phyloP scores from a whole-genome alignment of 106 monocot genomes.

The Xerophyta viscosa region DNA sequence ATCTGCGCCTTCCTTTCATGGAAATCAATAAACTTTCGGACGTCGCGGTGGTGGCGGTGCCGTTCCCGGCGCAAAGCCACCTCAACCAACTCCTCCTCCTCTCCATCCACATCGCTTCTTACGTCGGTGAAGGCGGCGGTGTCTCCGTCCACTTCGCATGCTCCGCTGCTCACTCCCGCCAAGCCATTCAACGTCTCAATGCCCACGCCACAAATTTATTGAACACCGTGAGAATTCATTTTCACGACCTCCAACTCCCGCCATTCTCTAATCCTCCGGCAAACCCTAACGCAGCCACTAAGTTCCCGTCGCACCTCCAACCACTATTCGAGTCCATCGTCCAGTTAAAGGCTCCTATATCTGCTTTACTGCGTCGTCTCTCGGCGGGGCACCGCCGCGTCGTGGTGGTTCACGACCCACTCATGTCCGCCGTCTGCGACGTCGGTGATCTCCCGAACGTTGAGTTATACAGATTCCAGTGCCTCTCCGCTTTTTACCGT shows the following conservation, averaged over 20 bases:
- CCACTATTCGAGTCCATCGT: constrained; percentile 24
- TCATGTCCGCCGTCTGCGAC: constrained; percentile 25
- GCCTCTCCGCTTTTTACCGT: constrained; percentile 23
- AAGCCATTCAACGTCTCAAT: constrained; percentile 26
- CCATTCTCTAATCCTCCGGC: constrained; percentile 19
- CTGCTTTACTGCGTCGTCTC: constrained; percentile 25
- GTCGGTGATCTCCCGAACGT: constrained; percentile 6
- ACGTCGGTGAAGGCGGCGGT: no score
- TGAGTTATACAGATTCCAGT: constrained; percentile 30
- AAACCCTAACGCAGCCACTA: constrained; percentile 14
- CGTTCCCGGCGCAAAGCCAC: constrained; percentile 58
- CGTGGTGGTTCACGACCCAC: constrained; percentile 43
- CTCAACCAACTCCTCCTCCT: constrained; percentile 64
- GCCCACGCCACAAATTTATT: not conserved
- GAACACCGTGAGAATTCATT: constrained; percentile 9
- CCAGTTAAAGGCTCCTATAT: constrained; percentile 7
- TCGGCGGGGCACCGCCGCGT: constrained; percentile 20
- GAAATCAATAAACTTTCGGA: no score
- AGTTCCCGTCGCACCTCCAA: constrained; percentile 39
- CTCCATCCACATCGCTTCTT: constrained; percentile 15
- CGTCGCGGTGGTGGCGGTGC: constrained; percentile 32
- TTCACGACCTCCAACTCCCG: constrained; percentile 34
- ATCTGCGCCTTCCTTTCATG: no score
- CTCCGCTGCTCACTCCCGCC: constrained; percentile 50
- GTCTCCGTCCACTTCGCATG: constrained; percentile 36